Evolutionary conservation across 805 yeast species (phyloP).

Genomic region (Clavispora carvajalis): DNA sequence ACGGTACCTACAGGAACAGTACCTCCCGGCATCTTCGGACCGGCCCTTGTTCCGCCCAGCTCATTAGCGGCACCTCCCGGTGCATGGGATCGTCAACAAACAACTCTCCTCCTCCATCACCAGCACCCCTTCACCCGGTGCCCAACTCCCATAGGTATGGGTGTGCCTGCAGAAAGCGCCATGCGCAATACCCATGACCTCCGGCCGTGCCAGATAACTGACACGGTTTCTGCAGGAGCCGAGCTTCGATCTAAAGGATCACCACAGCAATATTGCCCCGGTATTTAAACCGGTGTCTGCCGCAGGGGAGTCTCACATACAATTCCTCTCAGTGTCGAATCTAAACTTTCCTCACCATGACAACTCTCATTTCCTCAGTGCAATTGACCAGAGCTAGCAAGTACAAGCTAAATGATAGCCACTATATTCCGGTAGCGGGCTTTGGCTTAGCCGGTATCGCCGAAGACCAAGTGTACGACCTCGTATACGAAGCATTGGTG

Average conservation of each 20-base stretch:
- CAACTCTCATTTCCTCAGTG: conserved; percentile 30
- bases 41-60: too few species aligned
- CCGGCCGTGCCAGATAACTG: neutral
- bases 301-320: too few species aligned
- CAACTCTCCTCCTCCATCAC: too few species aligned
- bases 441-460: conserved; percentile 50
- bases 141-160: too few species aligned
- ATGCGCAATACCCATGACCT: neutral
- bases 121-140: too few species aligned
- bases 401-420: conserved; percentile 51
- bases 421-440: conserved; percentile 50
- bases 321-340: too few species aligned
- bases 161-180: too few species aligned
- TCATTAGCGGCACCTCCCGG: too few species aligned
- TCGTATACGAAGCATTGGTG: conserved; percentile 53
- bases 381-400: conserved; percentile 29
- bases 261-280: neutral
- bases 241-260: neutral
- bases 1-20: too few species aligned
- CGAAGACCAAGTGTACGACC: conserved; percentile 27
- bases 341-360: conserved; percentile 20
- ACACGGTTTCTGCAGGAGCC: neutral
- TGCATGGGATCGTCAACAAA: too few species aligned
- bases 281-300: too few species aligned
- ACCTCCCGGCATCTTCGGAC: too few species aligned